Percentiles rank a stretch among this genome's conserved stretches.
Evolutionary conservation across 305 asterid species (phyloP).

Genomic region (Fraxinus paxiana): DNA sequence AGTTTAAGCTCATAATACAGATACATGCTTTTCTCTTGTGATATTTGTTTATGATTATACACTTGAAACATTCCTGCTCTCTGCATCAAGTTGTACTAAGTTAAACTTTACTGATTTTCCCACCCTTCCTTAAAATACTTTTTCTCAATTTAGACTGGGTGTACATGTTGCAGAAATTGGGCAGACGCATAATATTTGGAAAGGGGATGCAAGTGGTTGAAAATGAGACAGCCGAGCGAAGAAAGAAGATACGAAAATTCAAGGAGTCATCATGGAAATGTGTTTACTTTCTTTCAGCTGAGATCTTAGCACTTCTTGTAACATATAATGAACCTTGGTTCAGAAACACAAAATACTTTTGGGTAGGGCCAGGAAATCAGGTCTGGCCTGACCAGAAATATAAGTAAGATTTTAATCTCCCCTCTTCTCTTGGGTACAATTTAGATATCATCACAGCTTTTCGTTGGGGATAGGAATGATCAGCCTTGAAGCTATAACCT

Average conservation of each 20-base stretch:
- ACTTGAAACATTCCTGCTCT: background rate
- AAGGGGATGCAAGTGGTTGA: constrained; percentile 48
- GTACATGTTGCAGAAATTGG: constrained; percentile 59
- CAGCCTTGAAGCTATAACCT: constrained; percentile 16
- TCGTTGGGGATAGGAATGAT: background rate
- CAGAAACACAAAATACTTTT: constrained; percentile 61
- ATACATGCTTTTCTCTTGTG: background rate
- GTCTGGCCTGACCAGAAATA: constrained; percentile 81
- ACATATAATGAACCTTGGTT: constrained; percentile 92
- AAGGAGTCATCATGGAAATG: constrained; percentile 98
- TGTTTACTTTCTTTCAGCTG: constrained; percentile 83
- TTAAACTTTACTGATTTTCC: background rate
- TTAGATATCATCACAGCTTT: constrained; percentile 16
- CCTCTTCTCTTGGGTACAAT: background rate
- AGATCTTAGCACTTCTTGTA: constrained; percentile 65
- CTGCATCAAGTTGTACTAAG: background rate
- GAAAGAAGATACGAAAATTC: constrained; percentile 73
- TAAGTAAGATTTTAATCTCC: constrained; percentile 50
- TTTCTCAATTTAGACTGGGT: constrained; percentile 23
- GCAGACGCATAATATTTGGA: constrained; percentile 65
- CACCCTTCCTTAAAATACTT: constrained; percentile 1
- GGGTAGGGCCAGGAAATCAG: constrained; percentile 88
- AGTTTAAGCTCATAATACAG: background rate
- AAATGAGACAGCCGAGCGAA: constrained; percentile 44
- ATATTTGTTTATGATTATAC: background rate